These are phyloP conservation scores for Ogataea angusta DNA, from an alignment of 805 yeast genomes.

Conservation along the genomic window DNA sequence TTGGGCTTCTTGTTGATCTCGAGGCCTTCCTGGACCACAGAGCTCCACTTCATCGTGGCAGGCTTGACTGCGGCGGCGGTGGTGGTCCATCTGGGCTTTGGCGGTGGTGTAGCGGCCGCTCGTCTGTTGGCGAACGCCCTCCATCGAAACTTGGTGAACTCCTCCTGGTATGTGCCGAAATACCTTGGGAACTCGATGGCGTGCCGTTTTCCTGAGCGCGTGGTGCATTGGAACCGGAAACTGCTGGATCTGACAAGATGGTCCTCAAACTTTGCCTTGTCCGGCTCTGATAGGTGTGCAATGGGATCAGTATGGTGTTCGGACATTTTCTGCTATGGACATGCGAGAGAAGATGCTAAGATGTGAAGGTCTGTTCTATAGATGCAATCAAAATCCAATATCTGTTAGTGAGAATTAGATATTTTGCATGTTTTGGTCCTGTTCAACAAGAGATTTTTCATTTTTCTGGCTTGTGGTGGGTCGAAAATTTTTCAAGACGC, in stretches of 20 bases:
- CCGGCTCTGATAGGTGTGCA: constrained; percentile 14
- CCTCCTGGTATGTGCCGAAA: constrained; percentile 33
- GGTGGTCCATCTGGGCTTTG: constrained; percentile 6
- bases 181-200: constrained; percentile 28
- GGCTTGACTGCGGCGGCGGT: constrained; percentile 3
- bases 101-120: constrained; percentile 3
- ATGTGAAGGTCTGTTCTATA: constrained; percentile 5
- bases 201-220: constrained; percentile 11
- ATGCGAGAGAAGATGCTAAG: constrained; percentile 9
- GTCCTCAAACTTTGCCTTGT: constrained; percentile 30
- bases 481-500: constrained; percentile 6
- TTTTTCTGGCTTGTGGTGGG: constrained; percentile 5
- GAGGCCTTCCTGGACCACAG: constrained; percentile 20
- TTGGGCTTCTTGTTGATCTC: constrained; percentile 11
- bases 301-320: constrained; percentile 2
- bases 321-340: constrained; percentile 9
- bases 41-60: constrained; percentile 19
- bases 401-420: constrained; percentile 5
- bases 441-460: constrained; percentile 12
- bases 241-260: constrained; percentile 19
- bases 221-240: constrained; percentile 16
- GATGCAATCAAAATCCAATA: constrained; percentile 10
- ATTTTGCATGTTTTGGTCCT: constrained; percentile 10
- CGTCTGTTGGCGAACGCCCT: constrained; percentile 24
- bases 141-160: constrained; percentile 25